These are phyloP conservation scores for Amorphotheca resinae DNA, from an alignment of 495 filamentous ascomycete species.

Conservation along the genomic window DNA sequence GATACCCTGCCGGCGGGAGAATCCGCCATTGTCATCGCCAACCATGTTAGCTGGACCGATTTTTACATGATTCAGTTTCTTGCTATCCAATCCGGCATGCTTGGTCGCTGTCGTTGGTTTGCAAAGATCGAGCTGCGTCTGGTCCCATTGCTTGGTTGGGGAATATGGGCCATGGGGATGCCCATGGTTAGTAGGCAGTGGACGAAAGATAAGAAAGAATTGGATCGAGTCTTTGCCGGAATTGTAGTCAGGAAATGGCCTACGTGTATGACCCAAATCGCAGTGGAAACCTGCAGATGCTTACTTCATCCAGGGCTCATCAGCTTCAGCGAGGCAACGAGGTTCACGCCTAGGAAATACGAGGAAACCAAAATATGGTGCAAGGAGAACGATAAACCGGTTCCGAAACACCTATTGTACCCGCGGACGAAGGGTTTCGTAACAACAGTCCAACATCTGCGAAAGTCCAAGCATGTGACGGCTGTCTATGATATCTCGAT, in stretches of 20 bases:
- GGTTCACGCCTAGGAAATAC: constrained; percentile 40
- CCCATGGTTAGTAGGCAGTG: constrained; percentile 45
- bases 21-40: constrained; percentile 42
- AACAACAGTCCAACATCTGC: constrained; percentile 38
- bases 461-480: constrained; percentile 37
- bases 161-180: constrained; percentile 49
- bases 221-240: constrained; percentile 39
- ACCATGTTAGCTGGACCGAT: constrained; percentile 46
- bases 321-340: constrained; percentile 45
- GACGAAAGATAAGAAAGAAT: constrained; percentile 38
- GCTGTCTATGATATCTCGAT: constrained; percentile 47
- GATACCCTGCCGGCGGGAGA: constrained; percentile 33
- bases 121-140: constrained; percentile 40
- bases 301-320: constrained; percentile 38
- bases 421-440: constrained; percentile 45
- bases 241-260: constrained; percentile 35
- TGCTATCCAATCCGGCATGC: constrained; percentile 38
- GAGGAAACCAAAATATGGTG: constrained; percentile 36
- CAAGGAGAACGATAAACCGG: constrained; percentile 29
- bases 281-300: background rate
- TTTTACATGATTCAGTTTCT: constrained; percentile 49
- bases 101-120: constrained; percentile 45
- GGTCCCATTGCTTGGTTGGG: constrained; percentile 48
- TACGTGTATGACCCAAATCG: constrained; percentile 32
- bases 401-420: constrained; percentile 41